phyloP scores from a whole-genome alignment of 2,329 filamentous ascomycete genomes.

The Fusarium clavum region DNA sequence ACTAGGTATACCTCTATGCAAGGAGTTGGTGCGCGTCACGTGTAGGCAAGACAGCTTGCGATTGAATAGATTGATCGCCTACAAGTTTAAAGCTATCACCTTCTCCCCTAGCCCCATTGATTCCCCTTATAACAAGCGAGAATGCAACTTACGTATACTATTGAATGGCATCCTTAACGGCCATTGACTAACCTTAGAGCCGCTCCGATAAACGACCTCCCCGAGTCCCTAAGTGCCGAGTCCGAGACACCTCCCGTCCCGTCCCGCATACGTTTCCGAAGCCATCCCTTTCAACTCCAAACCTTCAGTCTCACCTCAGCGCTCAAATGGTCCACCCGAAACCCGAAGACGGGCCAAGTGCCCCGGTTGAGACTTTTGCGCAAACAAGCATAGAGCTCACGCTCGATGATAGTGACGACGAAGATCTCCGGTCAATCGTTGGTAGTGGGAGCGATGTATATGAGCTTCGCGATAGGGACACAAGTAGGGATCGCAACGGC shows the following conservation, averaged over 20 bases:
- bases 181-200: constrained; percentile 9
- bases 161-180: constrained; percentile 27
- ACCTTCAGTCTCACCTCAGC: constrained; percentile 12
- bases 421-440: constrained; percentile 50
- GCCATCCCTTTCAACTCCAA: background rate
- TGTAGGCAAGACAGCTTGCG: constrained; percentile 32
- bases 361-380: constrained; percentile 52
- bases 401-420: constrained; percentile 52
- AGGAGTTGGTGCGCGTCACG: constrained; percentile 34
- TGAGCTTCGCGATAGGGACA: constrained; percentile 47
- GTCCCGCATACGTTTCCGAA: background rate
- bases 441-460: constrained; percentile 49
- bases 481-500: constrained; percentile 17
- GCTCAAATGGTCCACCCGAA: constrained; percentile 41
- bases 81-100: background rate
- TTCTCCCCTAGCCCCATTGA: background rate
- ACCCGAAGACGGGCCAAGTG: constrained; percentile 33
- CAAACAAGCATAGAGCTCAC: constrained; percentile 54
- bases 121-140: constrained; percentile 7
- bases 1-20: constrained; percentile 2
- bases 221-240: background rate
- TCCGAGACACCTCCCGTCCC: background rate
- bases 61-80: background rate
- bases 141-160: constrained; percentile 24
- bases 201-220: background rate